These are phyloP conservation scores for Fusarium brachygibbosum DNA, from an alignment of 2,329 filamentous ascomycete genomes.

Conservation along the genomic window DNA sequence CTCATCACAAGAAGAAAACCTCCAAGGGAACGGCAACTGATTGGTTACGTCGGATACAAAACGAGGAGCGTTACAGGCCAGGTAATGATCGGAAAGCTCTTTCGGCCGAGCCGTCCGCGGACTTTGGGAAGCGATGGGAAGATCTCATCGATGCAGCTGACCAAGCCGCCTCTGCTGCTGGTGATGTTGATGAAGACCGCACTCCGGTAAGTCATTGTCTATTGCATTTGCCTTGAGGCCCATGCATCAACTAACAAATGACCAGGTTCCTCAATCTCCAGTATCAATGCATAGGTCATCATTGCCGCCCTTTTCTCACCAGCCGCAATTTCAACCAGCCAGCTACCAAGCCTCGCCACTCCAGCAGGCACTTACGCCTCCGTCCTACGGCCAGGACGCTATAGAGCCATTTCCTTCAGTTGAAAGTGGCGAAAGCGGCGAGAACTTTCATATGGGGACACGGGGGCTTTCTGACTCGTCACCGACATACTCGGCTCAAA, in stretches of 20 bases:
- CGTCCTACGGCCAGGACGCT: constrained; percentile 74
- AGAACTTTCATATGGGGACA: constrained; percentile 78
- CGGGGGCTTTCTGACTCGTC: constrained; percentile 78
- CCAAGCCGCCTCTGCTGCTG: constrained; percentile 83
- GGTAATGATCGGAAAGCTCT: constrained; percentile 83
- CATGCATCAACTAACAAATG: constrained; percentile 42
- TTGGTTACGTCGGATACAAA: constrained; percentile 71
- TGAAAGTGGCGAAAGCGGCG: constrained; percentile 80
- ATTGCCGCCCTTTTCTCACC: constrained; percentile 69
- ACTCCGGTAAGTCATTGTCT: constrained; percentile 73
- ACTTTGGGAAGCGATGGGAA: constrained; percentile 93
- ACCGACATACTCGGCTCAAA: constrained; percentile 77
- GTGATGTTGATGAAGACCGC: constrained; percentile 90
- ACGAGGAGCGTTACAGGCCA: constrained; percentile 74
- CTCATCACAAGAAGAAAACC: constrained; percentile 84
- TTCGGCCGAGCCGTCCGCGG: constrained; percentile 85
- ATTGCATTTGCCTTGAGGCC: background rate
- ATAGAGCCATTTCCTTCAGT: constrained; percentile 90
- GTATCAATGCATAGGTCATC: constrained; percentile 74
- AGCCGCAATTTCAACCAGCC: constrained; percentile 72
- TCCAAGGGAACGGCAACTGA: constrained; percentile 78
- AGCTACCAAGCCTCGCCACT: constrained; percentile 91
- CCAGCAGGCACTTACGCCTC: constrained; percentile 90
- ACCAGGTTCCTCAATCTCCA: constrained; percentile 73
- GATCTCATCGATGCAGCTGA: constrained; percentile 91